Evolutionary conservation across 352 stramenopile genomes (phyloP), one percentile per base, ranked within the genome.

Genomic region (Pilasporangium apinafurcum): DNA sequence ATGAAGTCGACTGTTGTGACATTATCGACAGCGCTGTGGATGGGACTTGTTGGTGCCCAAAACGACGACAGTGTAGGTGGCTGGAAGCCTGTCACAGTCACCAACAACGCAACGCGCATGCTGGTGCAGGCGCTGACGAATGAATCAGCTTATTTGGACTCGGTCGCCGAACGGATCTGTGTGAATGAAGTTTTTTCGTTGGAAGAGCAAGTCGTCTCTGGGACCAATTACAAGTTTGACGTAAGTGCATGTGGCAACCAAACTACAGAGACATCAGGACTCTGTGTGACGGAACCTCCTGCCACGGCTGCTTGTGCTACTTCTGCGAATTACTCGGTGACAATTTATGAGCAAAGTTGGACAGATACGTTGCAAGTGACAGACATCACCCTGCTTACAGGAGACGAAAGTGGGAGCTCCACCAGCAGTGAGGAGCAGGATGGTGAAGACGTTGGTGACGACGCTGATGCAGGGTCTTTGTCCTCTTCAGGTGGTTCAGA

Each of bases 181-280:
- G 60, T 68, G 28, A 52, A 39, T 35, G 51, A 75, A 43, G 39
- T 77, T 43, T 40, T 60, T 40, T 64, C 51, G 31, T 40, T 72
- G 24, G 40, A 38, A 18, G 48, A 37, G 44, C 61, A 71, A 38
- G 56, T 66, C 17, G 60, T 66, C 16, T 51, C 51, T 18, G 60
- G 60, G 28, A 62, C 37, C 36, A 70, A 70, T 44, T 61, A 62
- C 41, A 40, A 43, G 24, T 66, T 56, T 42, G 21, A 30, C 5
- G 44, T 70, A 21, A 39, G 45, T 8, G 60, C 43, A 16, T 66
- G 56, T 37, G 36, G 42, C 21, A n/a, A n/a, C n/a, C n/a, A n/a
- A n/a, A n/a, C n/a, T n/a, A n/a, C n/a, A n/a, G n/a, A n/a, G n/a
- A n/a, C n/a, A n/a, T n/a, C n/a, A n/a, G n/a, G n/a, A n/a, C n/a